Conservation (phyloP, 1,139 yeast genomes). For the Trichomonascaceae sp. region DNA sequence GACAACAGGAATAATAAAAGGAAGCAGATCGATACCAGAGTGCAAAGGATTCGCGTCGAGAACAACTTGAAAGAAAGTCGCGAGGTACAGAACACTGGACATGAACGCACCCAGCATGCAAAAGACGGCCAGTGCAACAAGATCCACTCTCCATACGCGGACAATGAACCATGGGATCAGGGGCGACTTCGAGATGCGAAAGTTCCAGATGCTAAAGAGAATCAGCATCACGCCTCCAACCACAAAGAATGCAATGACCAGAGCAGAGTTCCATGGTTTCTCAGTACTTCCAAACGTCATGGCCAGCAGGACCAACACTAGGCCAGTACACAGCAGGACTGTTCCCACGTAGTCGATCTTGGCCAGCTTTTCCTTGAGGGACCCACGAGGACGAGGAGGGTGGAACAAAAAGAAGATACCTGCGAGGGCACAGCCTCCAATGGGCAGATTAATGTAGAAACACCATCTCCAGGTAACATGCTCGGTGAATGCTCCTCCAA, state of each 20-base stretch:
- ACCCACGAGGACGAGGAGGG: constrained; percentile 36
- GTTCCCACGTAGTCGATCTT: constrained; percentile 39
- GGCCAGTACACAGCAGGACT: constrained; percentile 29
- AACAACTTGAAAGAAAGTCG: constrained; percentile 46
- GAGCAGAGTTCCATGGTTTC: constrained; percentile 41
- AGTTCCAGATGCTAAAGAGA: constrained; percentile 37
- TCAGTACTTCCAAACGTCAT: constrained; percentile 38
- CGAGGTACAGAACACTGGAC: constrained; percentile 32
- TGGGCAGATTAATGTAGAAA: constrained; percentile 57
- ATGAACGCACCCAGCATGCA: constrained; percentile 36
- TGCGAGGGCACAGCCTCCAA: constrained; percentile 44
- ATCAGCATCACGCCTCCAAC: constrained; percentile 38
- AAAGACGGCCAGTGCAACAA: constrained; percentile 29
- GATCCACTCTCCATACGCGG: constrained; percentile 26
- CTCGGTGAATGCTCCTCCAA: constrained; percentile 56
- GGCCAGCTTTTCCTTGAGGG: constrained; percentile 29
- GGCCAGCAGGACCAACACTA: constrained; percentile 35
- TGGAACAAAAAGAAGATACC: constrained; percentile 37
- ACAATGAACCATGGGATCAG: constrained; percentile 32
- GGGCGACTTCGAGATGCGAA: constrained; percentile 33
- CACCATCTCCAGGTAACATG: constrained; percentile 69
- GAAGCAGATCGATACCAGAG: constrained; percentile 47
- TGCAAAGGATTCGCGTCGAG: constrained; percentile 36
- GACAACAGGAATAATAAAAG: constrained; percentile 40
- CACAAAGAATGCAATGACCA: constrained; percentile 40